Conservation (phyloP, 1,284 basidiomycete species). For the Spongiforma sp. region DNA sequence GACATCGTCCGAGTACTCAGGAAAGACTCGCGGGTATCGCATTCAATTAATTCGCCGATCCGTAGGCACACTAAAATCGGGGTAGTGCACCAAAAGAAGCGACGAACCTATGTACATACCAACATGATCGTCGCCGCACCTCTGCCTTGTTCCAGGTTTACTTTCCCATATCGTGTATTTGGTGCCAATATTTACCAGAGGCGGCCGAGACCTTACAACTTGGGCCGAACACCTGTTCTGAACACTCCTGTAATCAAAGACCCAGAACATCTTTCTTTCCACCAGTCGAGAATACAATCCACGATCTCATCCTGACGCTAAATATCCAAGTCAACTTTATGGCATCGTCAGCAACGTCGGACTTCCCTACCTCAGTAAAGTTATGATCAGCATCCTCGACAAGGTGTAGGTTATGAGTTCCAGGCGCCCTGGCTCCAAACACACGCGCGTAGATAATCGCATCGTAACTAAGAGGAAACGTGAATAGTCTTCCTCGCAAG, state of each 20-base stretch:
- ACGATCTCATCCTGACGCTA: conserved; percentile 65
- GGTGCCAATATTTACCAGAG: too few relatives aligned
- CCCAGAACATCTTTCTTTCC: conserved; percentile 46
- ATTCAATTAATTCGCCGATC: conserved; percentile 6
- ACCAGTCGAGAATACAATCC: conserved; percentile 67
- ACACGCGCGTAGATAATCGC: conserved; percentile 69
- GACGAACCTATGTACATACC: background rate
- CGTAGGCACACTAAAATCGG: background rate
- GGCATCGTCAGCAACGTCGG: background rate
- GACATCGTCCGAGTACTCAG: conserved; percentile 11
- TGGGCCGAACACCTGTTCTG: conserved; percentile 55
- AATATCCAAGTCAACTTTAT: conserved; percentile 5
- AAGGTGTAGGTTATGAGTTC: conserved; percentile 69
- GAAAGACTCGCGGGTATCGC: conserved; percentile 4
- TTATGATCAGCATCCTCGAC: conserved; percentile 79
- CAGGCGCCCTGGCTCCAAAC: conserved; percentile 58
- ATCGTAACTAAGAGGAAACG: conserved; percentile 58
- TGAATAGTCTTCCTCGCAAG: conserved; percentile 5
- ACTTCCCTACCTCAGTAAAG: conserved; percentile 56
- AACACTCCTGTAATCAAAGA: conserved; percentile 62
- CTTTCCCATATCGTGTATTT: too few relatives aligned
- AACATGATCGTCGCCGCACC: too few relatives aligned
- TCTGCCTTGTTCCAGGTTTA: too few relatives aligned
- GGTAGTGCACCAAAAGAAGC: background rate
- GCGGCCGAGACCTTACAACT: conserved; percentile 42